Base-by-base conservation (phyloP, 257 asterid genomes). In the Lycium barbarum region DNA sequence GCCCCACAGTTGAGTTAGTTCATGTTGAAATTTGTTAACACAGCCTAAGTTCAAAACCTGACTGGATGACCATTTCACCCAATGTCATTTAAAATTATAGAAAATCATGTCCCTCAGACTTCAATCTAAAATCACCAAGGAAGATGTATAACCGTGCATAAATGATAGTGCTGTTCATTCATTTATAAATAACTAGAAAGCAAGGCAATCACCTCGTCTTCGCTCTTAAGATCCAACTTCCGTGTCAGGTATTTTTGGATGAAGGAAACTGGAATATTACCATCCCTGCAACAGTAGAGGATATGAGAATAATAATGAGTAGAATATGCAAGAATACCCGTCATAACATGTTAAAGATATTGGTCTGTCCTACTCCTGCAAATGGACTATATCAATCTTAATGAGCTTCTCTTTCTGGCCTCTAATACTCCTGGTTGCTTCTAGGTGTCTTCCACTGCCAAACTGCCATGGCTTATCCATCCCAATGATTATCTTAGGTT, bases 181-280 rank as follows among this genome's bases (percentile, higher is more conserved):
- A 8, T 78, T 78, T 22, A 78, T 53, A 78, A 53, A 76, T 76
- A 1, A 76, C 82, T 26, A 26, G 22, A 57, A 78, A 78, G 13
- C 49, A 51, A 78, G 51, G 4, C 15, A 51, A 53, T 86, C 87
- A 96, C 99, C 98, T 95, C 99, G 7, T 92, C 94, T 89, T 94
- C 97, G 83, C 82, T 91, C 40, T 91, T 70, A 62, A 96, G 98
- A 85, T 92, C 94, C 86, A 96, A 89, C 88, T 96, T 96, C 90
- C 91, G 89, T 93, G 88, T 90, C 86, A 96, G 94, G 91, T 95
- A 96, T 90, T 94, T 96, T 40, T 92, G 97, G 86, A 96, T 90
- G 70, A 87, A 92, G 22, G 95, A 95, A 89, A 95, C 92, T 3
- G 98, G 93, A 81, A 96, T 88, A 67, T 85, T 90, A 78, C 97